These are phyloP conservation scores for Geotrichum carabidarum DNA, from an alignment of 1,139 yeast species.

Conservation along the genomic window DNA sequence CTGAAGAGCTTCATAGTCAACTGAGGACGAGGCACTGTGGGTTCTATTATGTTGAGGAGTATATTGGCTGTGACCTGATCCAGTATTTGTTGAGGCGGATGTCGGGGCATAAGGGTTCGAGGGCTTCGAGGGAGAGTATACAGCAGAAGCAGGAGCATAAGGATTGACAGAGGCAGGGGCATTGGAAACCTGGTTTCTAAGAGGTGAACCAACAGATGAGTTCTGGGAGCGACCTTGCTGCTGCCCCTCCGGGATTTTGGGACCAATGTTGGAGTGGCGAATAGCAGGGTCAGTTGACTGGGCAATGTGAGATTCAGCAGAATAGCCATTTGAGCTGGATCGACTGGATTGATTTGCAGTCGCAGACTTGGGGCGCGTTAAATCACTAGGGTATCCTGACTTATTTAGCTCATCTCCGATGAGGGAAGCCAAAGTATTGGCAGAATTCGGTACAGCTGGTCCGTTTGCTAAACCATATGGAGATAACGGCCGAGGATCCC, in stretches of 20 bases:
- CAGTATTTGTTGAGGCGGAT: not conserved
- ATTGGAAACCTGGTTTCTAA: not conserved
- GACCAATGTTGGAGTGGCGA: not conserved
- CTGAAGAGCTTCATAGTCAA: not conserved
- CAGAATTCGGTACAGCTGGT: not conserved
- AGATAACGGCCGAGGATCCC: conserved; percentile 3
- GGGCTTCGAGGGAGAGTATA: not conserved
- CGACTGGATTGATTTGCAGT: conserved; percentile 6
- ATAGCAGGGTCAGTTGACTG: not conserved
- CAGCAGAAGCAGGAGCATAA: conserved; percentile 4
- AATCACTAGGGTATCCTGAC: not conserved
- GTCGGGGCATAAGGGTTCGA: conserved; percentile 12
- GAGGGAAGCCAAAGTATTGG: not conserved
- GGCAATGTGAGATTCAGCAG: not conserved
- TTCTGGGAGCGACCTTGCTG: not conserved
- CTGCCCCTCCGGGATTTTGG: not conserved
- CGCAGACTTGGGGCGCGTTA: conserved; percentile 9
- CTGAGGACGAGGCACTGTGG: not conserved
- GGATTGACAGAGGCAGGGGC: conserved; percentile 4
- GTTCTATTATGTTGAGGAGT: not conserved
- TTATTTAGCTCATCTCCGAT: not conserved
- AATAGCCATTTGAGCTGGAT: conserved; percentile 7
- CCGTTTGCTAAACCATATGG: not conserved
- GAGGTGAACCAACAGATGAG: conserved; percentile 4
- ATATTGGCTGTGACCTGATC: not conserved